phyloP scores from a whole-genome alignment of 2,329 filamentous ascomycete species.

The Neoscytalidium dimidiatum region DNA sequence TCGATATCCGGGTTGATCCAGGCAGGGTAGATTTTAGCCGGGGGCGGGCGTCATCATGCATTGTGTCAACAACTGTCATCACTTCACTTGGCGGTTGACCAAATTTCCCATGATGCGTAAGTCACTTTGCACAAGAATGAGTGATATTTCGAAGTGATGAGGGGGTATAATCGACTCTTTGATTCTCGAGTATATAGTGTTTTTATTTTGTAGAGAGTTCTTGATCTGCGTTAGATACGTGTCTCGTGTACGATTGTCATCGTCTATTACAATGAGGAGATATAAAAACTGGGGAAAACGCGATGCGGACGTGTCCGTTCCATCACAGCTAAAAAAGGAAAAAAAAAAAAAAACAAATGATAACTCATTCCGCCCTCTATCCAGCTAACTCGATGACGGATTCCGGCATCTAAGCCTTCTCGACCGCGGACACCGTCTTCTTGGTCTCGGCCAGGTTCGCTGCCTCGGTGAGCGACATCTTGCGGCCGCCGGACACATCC shows the following conservation, averaged over 20 bases:
- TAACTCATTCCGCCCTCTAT: neutral
- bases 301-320: no score
- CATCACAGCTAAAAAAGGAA: neutral
- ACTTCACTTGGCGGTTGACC: no score
- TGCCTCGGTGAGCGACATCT: constrained; percentile 21
- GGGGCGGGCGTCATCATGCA: no score
- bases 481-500: constrained; percentile 23
- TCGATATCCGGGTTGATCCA: no score
- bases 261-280: constrained; percentile 14
- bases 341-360: neutral
- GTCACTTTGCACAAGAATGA: no score
- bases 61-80: no score
- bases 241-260: neutral
- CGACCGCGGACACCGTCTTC: neutral
- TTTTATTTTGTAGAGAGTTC: neutral
- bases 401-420: constrained; percentile 1
- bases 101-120: no score
- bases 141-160: no score
- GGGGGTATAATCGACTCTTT: neutral
- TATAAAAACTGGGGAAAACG: neutral
- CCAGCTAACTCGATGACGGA: neutral
- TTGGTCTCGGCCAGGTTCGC: neutral
- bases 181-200: neutral
- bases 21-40: no score
- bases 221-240: neutral